Conservation (phyloP, 352 stramenopile species). For the Globisporangium mamillatum region DNA sequence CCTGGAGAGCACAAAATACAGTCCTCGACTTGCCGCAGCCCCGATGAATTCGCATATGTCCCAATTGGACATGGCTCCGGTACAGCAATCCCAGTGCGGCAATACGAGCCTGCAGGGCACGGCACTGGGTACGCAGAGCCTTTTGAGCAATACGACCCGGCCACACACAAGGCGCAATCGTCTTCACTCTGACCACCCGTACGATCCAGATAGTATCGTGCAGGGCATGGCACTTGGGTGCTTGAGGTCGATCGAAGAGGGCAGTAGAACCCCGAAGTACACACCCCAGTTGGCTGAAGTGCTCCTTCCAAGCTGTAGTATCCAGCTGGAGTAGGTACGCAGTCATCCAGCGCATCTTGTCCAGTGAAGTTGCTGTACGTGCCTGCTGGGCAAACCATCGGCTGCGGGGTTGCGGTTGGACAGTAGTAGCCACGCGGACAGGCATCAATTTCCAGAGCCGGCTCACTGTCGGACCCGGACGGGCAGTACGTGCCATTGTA, state of each 20-base stretch:
- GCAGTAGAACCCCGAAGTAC: constrained; percentile 84
- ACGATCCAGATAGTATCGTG: constrained; percentile 72
- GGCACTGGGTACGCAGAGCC: constrained; percentile 55
- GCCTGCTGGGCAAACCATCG: constrained; percentile 77
- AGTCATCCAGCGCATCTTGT: constrained; percentile 70
- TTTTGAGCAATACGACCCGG: constrained; percentile 63
- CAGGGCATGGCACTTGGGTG: constrained; percentile 78
- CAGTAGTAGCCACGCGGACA: constrained; percentile 86
- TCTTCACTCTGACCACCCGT: constrained; percentile 58
- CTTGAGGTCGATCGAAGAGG: constrained; percentile 56
- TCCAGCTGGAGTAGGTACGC: constrained; percentile 65
- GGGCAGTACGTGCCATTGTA: constrained; percentile 90
- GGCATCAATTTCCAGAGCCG: constrained; percentile 60
- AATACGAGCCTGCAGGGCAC: constrained; percentile 87
- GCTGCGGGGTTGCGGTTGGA: constrained; percentile 54
- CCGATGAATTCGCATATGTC: constrained; percentile 82
- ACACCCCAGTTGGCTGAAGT: constrained; percentile 54
- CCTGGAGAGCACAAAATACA: constrained; percentile 87
- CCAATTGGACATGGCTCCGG: constrained; percentile 88
- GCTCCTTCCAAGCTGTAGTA: constrained; percentile 66
- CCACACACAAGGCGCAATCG: constrained; percentile 71
- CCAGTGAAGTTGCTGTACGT: constrained; percentile 84
- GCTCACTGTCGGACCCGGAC: constrained; percentile 59
- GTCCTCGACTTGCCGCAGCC: constrained; percentile 76
- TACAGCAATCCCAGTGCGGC: constrained; percentile 66